Conservation (phyloP, 257 asterid species). For the Petrea volubilis region DNA sequence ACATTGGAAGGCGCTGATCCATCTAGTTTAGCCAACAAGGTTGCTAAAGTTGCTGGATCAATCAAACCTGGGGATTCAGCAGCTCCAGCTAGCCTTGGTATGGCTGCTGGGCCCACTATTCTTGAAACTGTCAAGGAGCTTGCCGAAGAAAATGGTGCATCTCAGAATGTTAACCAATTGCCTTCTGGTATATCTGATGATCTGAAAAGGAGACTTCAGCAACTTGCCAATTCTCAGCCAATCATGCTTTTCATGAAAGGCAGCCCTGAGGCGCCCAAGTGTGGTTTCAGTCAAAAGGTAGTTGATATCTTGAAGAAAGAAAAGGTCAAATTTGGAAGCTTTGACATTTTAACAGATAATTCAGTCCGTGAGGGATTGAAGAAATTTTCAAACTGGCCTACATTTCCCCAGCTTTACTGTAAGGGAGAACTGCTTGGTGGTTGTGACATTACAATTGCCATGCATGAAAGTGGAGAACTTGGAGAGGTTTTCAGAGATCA, state of each 20-base stretch:
- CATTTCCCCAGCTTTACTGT: slow-evolving; percentile 91
- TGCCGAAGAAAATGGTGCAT: slow-evolving; percentile 53
- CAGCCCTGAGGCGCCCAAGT: slow-evolving; percentile 74
- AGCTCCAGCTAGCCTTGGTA: slow-evolving; percentile 97
- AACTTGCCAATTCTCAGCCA: slow-evolving; percentile 70
- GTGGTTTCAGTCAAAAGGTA: slow-evolving; percentile 92
- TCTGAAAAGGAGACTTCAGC: slow-evolving; percentile 55
- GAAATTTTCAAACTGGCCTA: slow-evolving; percentile 94
- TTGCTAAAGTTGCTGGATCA: slow-evolving; percentile 86
- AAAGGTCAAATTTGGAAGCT: slow-evolving; percentile 79
- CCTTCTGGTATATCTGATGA: slow-evolving; percentile 40
- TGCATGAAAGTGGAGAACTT: slow-evolving; percentile 93
- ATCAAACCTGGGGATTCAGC: slow-evolving; percentile 78
- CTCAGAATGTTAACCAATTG: slow-evolving; percentile 34
- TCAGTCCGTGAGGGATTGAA: slow-evolving; percentile 93
- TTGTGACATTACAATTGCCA: slow-evolving; percentile 73
- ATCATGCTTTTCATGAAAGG: slow-evolving; percentile 97
- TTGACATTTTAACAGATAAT: slow-evolving; percentile 69
- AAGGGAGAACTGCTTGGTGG: slow-evolving; percentile 99
- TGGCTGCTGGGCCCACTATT: slow-evolving; percentile 92
- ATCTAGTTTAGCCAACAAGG: slow-evolving; percentile 93
- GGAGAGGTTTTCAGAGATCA: slow-evolving; percentile 66
- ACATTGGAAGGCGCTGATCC: slow-evolving; percentile 97
- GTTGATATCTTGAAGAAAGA: slow-evolving; percentile 86
- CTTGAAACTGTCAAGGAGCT: slow-evolving; percentile 80